phyloP scores from a whole-genome alignment of 352 stramenopile genomes.

The Pythium pectinolyticum region DNA sequence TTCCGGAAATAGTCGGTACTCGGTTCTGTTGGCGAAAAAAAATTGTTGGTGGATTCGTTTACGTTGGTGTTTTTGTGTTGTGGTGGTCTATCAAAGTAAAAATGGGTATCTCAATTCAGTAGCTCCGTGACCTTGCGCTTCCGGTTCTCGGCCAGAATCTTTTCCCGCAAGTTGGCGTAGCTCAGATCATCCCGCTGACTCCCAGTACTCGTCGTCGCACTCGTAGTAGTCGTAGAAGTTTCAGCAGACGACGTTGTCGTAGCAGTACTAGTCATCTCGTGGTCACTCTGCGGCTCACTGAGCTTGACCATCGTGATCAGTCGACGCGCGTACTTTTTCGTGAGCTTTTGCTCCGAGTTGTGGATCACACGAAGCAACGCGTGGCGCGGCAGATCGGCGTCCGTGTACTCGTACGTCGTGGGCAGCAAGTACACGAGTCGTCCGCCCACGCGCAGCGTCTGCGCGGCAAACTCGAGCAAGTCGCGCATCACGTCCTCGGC shows the following conservation, averaged over 20 bases:
- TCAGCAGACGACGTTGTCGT: too few relatives aligned
- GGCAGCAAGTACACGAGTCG: slow-evolving; percentile 88
- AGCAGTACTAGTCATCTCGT: neutral
- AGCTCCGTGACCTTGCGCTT: slow-evolving; percentile 43
- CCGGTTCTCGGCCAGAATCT: slow-evolving; percentile 49
- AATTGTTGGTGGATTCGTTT: too few relatives aligned
- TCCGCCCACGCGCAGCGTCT: slow-evolving; percentile 70
- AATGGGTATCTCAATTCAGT: neutral
- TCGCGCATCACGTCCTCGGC: slow-evolving; percentile 97
- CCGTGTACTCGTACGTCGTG: slow-evolving; percentile 80
- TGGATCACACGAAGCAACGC: slow-evolving; percentile 61
- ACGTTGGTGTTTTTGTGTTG: neutral
- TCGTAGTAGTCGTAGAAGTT: neutral
- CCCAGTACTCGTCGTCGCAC: neutral
- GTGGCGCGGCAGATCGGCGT: slow-evolving; percentile 77
- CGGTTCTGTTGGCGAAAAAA: too few relatives aligned
- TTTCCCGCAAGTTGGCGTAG: slow-evolving; percentile 72
- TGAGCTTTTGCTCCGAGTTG: slow-evolving; percentile 86
- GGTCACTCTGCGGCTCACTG: slow-evolving; percentile 24
- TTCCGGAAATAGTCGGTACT: too few relatives aligned
- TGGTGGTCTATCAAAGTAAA: neutral
- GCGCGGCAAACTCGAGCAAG: slow-evolving; percentile 90
- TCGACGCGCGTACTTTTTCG: slow-evolving; percentile 77
- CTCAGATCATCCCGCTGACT: slow-evolving; percentile 48
- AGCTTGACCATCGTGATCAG: slow-evolving; percentile 89